These are phyloP conservation scores for Blastobotrys proliferans DNA, from an alignment of 1,139 yeast species.

Conservation along the genomic window DNA sequence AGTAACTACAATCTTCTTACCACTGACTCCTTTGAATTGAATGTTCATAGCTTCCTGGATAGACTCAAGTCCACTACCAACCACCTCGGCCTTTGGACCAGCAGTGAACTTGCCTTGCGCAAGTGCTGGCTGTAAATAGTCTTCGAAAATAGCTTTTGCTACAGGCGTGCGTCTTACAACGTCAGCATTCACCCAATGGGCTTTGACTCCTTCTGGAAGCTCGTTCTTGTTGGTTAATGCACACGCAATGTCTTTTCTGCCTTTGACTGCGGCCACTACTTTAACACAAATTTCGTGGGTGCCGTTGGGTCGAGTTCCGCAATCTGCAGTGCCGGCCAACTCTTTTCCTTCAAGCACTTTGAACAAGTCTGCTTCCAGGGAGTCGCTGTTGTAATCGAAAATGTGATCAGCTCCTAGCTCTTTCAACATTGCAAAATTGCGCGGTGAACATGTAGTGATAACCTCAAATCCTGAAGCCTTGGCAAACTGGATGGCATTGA, in stretches of 20 bases:
- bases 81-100: conserved; percentile 4
- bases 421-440: conserved; percentile 43
- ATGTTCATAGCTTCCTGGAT: conserved; percentile 3
- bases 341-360: background rate
- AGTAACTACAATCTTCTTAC: conserved; percentile 4
- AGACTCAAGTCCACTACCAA: conserved; percentile 2
- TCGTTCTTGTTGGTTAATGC: background rate
- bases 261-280: background rate
- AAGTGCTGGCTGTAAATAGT: conserved; percentile 2
- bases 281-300: conserved; percentile 1
- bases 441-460: conserved; percentile 49
- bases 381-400: conserved; percentile 40
- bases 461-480: conserved; percentile 49
- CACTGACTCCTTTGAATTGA: conserved; percentile 3
- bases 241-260: conserved; percentile 1
- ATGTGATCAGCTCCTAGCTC: conserved; percentile 55
- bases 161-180: background rate
- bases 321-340: conserved; percentile 1
- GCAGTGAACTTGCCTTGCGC: background rate
- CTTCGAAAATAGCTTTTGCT: background rate
- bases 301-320: conserved; percentile 9
- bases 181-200: conserved; percentile 2
- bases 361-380: background rate
- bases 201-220: background rate
- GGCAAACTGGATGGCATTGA: conserved; percentile 53